Base-by-base conservation (phyloP, 805 yeast genomes). In the Cyberlindnera bimundalis region DNA sequence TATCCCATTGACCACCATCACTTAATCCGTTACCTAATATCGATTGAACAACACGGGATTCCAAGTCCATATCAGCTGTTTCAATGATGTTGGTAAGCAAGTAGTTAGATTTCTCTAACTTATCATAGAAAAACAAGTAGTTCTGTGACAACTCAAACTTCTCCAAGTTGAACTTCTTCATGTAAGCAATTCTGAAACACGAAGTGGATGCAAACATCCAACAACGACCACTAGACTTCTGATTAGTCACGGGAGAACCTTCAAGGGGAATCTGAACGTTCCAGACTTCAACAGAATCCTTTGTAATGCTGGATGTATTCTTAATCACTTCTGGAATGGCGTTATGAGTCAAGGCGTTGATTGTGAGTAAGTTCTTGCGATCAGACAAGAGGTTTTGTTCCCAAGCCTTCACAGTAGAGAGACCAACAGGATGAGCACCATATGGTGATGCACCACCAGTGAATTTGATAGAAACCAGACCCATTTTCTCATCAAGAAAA, bases 1-100 rank as follows among this genome's bases (percentile, higher is more conserved):
- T 81, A 51, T 81, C 81, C 73, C 84, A 85, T 63, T 86, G 95
- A 40, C 95, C 95, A 50, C 96, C 95, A 59, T 86, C 95, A 49
- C 76, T 61, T 35, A 81, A 75, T 14, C 95, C 91, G 40, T 75
- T 80, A 8, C 67, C 52, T 42, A 85, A 66, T 38, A 86, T 66
- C 51, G 73, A 74, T 60, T 79, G 83, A 32, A 85, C 78, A 40
- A 84, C 67, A 45, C 93, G 71, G 1, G 87, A 78, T 47, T 81
- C 89, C 40, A 80, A 70, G 24, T 70, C 77, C 59, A 79, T 79
- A 31, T 75, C 70, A 23, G 77, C 73, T 18, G 93, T 82, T 50
- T 81, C 82, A 48, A 81, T 68, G 37, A 84, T 72, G 57, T 84
- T 86, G 44, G 84, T 86, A 50, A 86, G 65, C 61, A 84, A 83